Percentiles rank a stretch among this genome's conserved stretches.
phyloP scores from a whole-genome alignment of 495 filamentous ascomycete species.

The Chaetomium tenue region DNA sequence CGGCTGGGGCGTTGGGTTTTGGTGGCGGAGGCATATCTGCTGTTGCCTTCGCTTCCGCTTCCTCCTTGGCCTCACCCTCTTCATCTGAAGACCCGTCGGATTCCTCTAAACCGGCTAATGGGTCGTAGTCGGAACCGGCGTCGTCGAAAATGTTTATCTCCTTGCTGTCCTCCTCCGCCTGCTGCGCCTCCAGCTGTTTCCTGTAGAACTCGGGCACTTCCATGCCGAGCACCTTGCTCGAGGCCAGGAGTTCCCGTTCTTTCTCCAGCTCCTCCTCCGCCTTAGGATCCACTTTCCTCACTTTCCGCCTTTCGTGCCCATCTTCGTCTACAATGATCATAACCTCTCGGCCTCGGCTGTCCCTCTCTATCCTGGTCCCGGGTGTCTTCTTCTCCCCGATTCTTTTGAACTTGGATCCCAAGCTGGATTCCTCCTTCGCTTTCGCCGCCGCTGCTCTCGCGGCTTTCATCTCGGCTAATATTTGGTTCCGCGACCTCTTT shows the following conservation, averaged over 20 bases:
- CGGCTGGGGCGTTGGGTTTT: conserved; percentile 31
- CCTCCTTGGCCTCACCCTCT: conserved; percentile 27
- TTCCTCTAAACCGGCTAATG: conserved; percentile 67
- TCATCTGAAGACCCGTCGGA: conserved; percentile 45
- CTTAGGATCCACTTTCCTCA: conserved; percentile 53
- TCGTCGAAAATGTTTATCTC: conserved; percentile 82
- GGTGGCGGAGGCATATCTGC: conserved; percentile 47
- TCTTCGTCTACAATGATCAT: conserved; percentile 82
- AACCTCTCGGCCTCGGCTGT: conserved; percentile 74
- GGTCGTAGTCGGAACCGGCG: conserved; percentile 83
- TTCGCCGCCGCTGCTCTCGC: conserved; percentile 63
- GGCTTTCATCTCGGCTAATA: conserved; percentile 77
- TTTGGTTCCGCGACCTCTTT: conserved; percentile 78
- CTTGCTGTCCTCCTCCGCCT: conserved; percentile 56
- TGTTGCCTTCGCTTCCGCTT: conserved; percentile 17
- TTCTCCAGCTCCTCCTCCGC: conserved; percentile 39
- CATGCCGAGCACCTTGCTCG: conserved; percentile 73
- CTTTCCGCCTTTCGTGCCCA: conserved; percentile 84
- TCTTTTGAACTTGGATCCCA: conserved; percentile 81
- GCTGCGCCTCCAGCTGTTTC: conserved; percentile 36
- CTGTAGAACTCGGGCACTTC: conserved; percentile 65
- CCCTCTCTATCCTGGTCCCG: conserved; percentile 68
- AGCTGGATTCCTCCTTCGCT: conserved; percentile 52
- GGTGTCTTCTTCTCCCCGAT: conserved; percentile 64
- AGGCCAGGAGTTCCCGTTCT: conserved; percentile 56